These are phyloP conservation scores for Ogataea methylovora DNA, from an alignment of 805 yeast species.

Conservation along the genomic window DNA sequence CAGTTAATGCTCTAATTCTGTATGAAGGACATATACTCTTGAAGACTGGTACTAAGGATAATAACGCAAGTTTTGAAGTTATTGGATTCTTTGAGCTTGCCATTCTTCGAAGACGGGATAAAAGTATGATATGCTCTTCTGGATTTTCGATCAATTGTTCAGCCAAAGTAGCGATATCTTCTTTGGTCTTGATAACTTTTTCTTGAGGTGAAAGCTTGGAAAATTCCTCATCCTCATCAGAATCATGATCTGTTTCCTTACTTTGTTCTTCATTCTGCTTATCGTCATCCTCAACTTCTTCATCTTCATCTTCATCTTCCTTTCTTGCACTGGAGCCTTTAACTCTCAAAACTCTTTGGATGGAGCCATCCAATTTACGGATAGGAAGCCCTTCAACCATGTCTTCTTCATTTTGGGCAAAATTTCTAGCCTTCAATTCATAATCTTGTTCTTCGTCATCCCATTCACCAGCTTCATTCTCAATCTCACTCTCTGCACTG, in stretches of 20 bases:
- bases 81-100: slow-evolving; percentile 57
- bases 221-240: slow-evolving; percentile 30
- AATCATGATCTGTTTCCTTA: slow-evolving; percentile 13
- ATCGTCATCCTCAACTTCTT: slow-evolving; percentile 9
- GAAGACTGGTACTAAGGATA: slow-evolving; percentile 79
- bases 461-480: slow-evolving; percentile 34
- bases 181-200: slow-evolving; percentile 56
- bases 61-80: slow-evolving; percentile 61
- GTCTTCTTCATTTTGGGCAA: slow-evolving; percentile 34
- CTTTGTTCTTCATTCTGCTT: slow-evolving; percentile 7
- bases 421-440: slow-evolving; percentile 61
- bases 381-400: slow-evolving; percentile 73
- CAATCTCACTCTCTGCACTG: slow-evolving; percentile 5
- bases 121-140: slow-evolving; percentile 65
- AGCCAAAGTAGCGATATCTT: slow-evolving; percentile 77
- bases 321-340: slow-evolving; percentile 9
- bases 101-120: slow-evolving; percentile 66
- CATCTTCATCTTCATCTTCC: slow-evolving; percentile 6
- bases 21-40: slow-evolving; percentile 85
- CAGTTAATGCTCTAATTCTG: slow-evolving; percentile 75
- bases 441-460: slow-evolving; percentile 77
- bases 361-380: slow-evolving; percentile 59
- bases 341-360: slow-evolving; percentile 56
- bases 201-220: slow-evolving; percentile 44
- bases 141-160: slow-evolving; percentile 79